Evolutionary conservation across 495 filamentous ascomycete species (phyloP).

Genomic region (Lophiostoma macrostomum): DNA sequence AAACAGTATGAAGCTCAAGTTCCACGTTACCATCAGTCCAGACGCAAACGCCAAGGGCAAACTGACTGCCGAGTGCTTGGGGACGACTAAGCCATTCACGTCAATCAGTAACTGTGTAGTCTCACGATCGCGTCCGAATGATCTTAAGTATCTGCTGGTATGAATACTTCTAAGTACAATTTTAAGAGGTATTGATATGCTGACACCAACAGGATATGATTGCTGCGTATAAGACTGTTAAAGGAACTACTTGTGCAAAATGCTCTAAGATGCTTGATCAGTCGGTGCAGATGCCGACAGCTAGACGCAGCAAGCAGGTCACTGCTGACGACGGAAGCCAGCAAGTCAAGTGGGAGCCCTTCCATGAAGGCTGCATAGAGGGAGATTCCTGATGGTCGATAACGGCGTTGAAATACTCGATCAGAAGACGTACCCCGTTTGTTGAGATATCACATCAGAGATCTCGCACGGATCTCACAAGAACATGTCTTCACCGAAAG

Average conservation of each 20-base stretch:
- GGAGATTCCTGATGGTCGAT: too few species aligned
- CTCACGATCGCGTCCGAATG: constrained; percentile 21
- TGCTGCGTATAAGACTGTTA: constrained; percentile 30
- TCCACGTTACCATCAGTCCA: constrained; percentile 21
- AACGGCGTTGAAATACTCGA: neutral
- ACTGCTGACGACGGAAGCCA: constrained; percentile 4
- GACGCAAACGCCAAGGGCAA: constrained; percentile 21
- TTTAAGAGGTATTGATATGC: neutral
- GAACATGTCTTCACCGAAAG: too few species aligned
- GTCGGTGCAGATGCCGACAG: constrained; percentile 11
- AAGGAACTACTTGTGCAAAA: constrained; percentile 20
- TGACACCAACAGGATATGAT: constrained; percentile 35
- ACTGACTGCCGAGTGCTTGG: constrained; percentile 29
- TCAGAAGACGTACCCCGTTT: neutral
- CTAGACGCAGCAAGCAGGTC: constrained; percentile 26
- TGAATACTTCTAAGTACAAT: neutral
- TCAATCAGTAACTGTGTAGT: constrained; percentile 28
- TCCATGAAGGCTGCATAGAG: constrained; percentile 33
- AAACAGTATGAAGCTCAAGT: constrained; percentile 8
- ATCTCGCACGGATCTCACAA: too few species aligned
- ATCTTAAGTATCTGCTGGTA: constrained; percentile 34
- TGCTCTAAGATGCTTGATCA: constrained; percentile 26
- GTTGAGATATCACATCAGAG: too few species aligned
- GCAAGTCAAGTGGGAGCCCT: constrained; percentile 28
- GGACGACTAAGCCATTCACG: constrained; percentile 11